Evolutionary conservation across 2,329 filamentous ascomycete species (phyloP).

Genomic region (Fusarium virguliforme): DNA sequence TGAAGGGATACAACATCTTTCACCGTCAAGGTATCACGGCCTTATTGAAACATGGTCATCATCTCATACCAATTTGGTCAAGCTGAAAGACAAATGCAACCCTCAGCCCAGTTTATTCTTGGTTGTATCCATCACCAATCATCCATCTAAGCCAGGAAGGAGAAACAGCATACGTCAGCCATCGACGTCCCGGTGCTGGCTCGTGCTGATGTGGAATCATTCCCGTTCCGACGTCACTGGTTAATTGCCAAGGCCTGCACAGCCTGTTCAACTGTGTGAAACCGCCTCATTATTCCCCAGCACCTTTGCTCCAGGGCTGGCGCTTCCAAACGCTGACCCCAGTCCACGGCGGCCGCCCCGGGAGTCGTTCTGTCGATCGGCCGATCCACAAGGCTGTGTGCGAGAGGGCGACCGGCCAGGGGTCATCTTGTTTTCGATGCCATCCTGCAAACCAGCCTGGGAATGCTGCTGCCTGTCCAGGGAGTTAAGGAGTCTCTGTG

Average conservation of each 20-base stretch:
- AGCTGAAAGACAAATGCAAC: background rate
- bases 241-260: background rate
- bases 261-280: background rate
- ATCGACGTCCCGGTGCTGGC: background rate
- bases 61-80: background rate
- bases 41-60: constrained; percentile 1
- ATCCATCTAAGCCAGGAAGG: background rate
- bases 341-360: background rate
- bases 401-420: constrained; percentile 1
- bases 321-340: background rate
- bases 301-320: background rate
- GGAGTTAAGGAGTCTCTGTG: background rate
- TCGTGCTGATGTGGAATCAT: background rate
- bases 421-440: background rate
- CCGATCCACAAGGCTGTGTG: constrained; percentile 7
- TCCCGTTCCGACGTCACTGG: background rate
- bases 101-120: background rate
- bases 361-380: constrained; percentile 2
- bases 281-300: background rate
- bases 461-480: constrained; percentile 7
- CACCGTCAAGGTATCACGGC: background rate
- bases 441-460: background rate
- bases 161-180: background rate
- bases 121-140: background rate
- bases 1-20: background rate